Conservation (phyloP, 73 alveolate species). For the Tetrahymena malaccensis region DNA sequence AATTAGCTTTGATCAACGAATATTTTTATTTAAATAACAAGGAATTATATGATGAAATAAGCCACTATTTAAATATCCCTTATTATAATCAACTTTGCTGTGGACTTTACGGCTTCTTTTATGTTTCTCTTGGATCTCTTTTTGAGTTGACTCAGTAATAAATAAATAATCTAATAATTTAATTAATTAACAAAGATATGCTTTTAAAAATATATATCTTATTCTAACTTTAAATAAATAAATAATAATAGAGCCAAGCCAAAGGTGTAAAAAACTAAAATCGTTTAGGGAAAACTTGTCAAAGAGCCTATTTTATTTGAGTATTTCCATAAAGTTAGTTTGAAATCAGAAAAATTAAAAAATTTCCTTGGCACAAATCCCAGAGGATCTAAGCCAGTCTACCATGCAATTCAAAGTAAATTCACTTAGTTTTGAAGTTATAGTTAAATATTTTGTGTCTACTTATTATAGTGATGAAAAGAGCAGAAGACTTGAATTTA, state of each 20-base stretch:
- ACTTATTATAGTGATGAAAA: neutral
- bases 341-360: neutral
- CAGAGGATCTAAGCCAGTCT: neutral
- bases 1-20: too few relatives aligned
- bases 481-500: neutral
- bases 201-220: neutral
- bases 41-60: neutral
- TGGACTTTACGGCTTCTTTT: conserved; percentile 30
- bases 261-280: neutral
- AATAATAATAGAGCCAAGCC: neutral
- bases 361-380: neutral
- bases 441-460: neutral
- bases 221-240: neutral
- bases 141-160: neutral
- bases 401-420: neutral
- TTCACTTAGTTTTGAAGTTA: neutral
- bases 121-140: conserved; percentile 10
- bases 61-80: conserved; percentile 11
- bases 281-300: neutral
- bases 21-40: neutral
- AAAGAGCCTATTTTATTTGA: neutral
- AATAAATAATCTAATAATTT: neutral
- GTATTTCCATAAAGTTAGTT: neutral
- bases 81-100: conserved; percentile 29
- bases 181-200: neutral